Evolutionary conservation across 257 asterid genomes (phyloP).

Genomic region (Gentiana macrophylla): DNA sequence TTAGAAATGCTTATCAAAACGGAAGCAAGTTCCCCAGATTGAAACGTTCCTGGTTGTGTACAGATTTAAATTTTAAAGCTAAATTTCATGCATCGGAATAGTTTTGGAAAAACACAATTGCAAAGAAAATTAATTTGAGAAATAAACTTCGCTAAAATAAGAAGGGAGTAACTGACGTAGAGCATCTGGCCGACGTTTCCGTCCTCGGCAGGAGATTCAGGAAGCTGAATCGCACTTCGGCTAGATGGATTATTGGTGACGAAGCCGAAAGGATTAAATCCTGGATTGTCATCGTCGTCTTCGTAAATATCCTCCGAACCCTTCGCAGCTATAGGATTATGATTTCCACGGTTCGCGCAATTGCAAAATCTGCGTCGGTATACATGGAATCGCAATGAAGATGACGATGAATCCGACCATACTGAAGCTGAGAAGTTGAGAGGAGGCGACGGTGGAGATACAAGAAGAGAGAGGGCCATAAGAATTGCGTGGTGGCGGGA

Average conservation of each 20-base stretch:
- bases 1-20: too few species aligned
- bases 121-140: too few species aligned
- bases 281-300: constrained; percentile 54
- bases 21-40: too few species aligned
- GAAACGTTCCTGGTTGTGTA: too few species aligned
- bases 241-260: constrained; percentile 94
- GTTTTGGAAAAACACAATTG: too few species aligned
- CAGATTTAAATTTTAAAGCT: too few species aligned
- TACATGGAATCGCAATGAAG: constrained; percentile 2
- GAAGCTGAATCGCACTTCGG: constrained; percentile 86
- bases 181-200: constrained; percentile 97
- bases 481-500: constrained; percentile 6
- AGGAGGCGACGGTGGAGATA: constrained; percentile 21
- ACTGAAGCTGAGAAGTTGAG: constrained; percentile 17
- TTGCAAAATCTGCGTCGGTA: neutral
- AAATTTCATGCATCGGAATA: too few species aligned
- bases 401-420: constrained; percentile 17
- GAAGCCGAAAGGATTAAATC: constrained; percentile 89
- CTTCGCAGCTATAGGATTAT: constrained; percentile 18
- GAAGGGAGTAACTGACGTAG: constrained; percentile 31
- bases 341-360: constrained; percentile 13
- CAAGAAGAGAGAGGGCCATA: constrained; percentile 23
- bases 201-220: constrained; percentile 91
- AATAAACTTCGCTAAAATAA: too few species aligned
- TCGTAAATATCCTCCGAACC: constrained; percentile 36